Evolutionary conservation across 2,329 filamentous ascomycete genomes (phyloP).

Genomic region (Penicillium sp.): DNA sequence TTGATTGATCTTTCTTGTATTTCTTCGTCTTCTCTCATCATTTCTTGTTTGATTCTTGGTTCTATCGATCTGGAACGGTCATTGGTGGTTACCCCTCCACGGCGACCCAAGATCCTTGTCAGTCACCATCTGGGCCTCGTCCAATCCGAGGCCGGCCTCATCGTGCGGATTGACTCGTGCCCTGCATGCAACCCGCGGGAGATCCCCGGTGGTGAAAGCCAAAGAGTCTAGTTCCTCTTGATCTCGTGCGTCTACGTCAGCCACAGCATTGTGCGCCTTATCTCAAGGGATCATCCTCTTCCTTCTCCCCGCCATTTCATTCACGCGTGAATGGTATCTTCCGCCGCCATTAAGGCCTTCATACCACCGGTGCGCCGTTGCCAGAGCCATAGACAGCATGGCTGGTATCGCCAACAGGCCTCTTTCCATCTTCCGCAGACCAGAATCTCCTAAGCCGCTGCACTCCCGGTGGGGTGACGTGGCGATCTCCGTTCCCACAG

Average conservation of each 20-base stretch:
- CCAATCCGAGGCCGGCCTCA: slow-evolving; percentile 13
- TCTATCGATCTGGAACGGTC: neutral
- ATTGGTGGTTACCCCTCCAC: slow-evolving; percentile 14
- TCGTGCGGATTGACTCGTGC: slow-evolving; percentile 6
- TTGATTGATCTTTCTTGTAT: neutral
- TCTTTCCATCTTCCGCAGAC: slow-evolving; percentile 31
- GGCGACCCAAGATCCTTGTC: slow-evolving; percentile 12
- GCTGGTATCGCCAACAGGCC: slow-evolving; percentile 29
- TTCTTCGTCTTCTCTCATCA: neutral
- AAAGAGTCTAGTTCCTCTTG: neutral
- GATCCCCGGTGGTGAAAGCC: slow-evolving; percentile 6
- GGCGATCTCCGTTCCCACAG: slow-evolving; percentile 37
- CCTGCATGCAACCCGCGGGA: slow-evolving; percentile 11
- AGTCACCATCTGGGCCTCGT: slow-evolving; percentile 2
- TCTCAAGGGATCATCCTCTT: neutral
- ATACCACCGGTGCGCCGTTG: neutral
- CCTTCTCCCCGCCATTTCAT: neutral
- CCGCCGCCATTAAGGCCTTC: neutral
- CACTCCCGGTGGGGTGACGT: slow-evolving; percentile 42
- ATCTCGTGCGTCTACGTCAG: neutral
- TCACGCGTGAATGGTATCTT: slow-evolving; percentile 9
- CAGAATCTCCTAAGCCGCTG: slow-evolving; percentile 26
- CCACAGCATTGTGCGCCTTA: neutral
- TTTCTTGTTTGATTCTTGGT: neutral
- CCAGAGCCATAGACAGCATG: slow-evolving; percentile 19